Evolutionary conservation across 345 rosid species (phyloP).

Genomic region (Eucalyptus regnans): DNA sequence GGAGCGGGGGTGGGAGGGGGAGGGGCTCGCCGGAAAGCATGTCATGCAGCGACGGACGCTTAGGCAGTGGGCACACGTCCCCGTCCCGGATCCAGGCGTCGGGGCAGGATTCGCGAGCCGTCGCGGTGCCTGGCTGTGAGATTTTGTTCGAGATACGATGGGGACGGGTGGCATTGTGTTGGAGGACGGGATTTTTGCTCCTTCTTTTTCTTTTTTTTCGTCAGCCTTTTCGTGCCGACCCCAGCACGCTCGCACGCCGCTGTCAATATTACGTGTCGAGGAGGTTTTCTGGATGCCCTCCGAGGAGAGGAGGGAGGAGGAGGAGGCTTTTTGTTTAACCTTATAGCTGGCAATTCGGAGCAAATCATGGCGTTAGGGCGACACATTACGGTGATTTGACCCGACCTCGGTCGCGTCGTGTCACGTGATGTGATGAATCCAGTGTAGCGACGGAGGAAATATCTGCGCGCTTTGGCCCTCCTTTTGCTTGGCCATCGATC

Average conservation of each 20-base stretch:
- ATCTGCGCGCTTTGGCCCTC: neutral
- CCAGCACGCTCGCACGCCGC: neutral
- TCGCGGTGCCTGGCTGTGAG: neutral
- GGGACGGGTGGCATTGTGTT: neutral
- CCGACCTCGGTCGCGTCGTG: neutral
- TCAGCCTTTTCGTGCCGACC: neutral
- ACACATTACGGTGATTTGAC: neutral
- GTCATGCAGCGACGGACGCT: neutral
- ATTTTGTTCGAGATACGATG: neutral
- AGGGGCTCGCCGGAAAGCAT: neutral
- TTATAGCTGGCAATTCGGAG: neutral
- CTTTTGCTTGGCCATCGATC: neutral
- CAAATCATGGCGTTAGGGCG: neutral
- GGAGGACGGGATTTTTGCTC: neutral
- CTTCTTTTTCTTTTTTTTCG: neutral
- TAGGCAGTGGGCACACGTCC: neutral
- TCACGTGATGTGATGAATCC: neutral
- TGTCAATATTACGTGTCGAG: neutral
- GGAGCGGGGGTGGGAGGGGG: neutral
- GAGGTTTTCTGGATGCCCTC: neutral
- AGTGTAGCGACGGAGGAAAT: neutral
- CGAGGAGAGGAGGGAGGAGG: neutral
- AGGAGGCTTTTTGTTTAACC: neutral
- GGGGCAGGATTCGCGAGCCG: neutral
- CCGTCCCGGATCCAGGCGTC: neutral